Evolutionary conservation across 2,329 filamentous ascomycete species (phyloP).

Genomic region (Macrophomina phaseolina): DNA sequence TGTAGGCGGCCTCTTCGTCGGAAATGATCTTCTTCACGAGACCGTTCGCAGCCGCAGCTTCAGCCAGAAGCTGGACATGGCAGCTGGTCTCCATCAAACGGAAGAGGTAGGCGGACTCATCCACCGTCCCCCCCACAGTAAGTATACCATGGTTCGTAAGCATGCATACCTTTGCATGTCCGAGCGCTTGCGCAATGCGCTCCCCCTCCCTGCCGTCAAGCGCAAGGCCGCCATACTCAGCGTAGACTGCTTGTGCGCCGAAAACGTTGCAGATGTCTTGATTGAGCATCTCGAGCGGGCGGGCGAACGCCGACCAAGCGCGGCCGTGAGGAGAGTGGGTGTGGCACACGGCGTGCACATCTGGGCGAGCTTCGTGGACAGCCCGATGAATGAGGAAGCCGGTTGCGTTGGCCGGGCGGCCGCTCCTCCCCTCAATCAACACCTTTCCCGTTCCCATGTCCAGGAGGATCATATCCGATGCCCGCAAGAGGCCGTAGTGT

Average conservation of each 20-base stretch:
- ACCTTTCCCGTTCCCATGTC: conserved; percentile 63
- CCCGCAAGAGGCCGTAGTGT: conserved; percentile 69
- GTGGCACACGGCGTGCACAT: conserved; percentile 72
- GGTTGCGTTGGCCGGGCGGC: conserved; percentile 66
- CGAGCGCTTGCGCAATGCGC: conserved; percentile 67
- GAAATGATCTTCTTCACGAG: conserved; percentile 59
- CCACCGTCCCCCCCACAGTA: conserved; percentile 72
- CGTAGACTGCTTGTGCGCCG: conserved; percentile 67
- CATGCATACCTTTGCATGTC: conserved; percentile 68
- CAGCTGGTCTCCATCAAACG: conserved; percentile 72
- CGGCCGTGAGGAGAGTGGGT: conserved; percentile 69
- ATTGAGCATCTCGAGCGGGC: conserved; percentile 71
- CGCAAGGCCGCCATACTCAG: conserved; percentile 68
- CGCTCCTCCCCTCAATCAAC: conserved; percentile 64
- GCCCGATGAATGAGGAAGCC: conserved; percentile 74
- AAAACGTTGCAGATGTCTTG: conserved; percentile 71
- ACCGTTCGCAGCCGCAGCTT: conserved; percentile 68
- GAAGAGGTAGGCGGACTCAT: conserved; percentile 75
- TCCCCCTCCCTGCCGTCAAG: conserved; percentile 67
- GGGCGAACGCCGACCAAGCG: conserved; percentile 70
- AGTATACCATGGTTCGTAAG: conserved; percentile 75
- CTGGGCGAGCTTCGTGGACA: conserved; percentile 67
- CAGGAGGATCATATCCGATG: conserved; percentile 70
- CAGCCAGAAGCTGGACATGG: conserved; percentile 69
- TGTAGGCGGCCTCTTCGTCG: conserved; percentile 62